Evolutionary conservation across 2,329 filamentous ascomycete species (phyloP), one percentile per base, ranked within the genome.

Genomic region (Claviceps spartinae): DNA sequence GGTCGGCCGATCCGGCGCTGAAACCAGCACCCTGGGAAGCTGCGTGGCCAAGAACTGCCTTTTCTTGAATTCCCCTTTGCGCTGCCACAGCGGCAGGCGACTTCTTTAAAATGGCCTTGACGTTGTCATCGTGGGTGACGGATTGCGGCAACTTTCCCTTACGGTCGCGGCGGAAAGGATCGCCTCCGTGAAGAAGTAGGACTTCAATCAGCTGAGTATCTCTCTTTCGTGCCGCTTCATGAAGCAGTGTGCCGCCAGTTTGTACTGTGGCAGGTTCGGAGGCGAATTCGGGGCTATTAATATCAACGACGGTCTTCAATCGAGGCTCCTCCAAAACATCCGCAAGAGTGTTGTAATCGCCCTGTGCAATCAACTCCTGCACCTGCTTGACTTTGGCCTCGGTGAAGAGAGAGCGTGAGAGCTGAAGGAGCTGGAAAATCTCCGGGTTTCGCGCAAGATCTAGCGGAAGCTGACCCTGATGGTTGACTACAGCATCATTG

Each of bases 71-170:
- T 40, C 89, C 90, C 52, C 91, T 80, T 69, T 97, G 93, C 1
- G 93, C 93, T 14, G 89, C 90, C 7, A 93, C 89, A 6, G 93
- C 93, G 13, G 93, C 93, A 5, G 93, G 93, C 0, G 91, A 97
- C 61, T 84, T 88, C 71, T 97, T 98, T 47, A 98, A 72, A 62
- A 98, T 91, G 9, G 86, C 82, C 54, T 85, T 81, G 16, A 88
- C 95, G 54, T 81, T 80, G 62, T 98, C 93, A 65, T 98, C 93
- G 63, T 93, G 95, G 50, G 93, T 97, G 46, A 96, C 85, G 67
- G 96, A 91, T 64, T 98, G 93, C 2, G 93, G 89, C 36, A 98
- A 76, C 68, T 95, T 97, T 48, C 93, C 93, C 70, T 89, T 95
- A 60, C 89, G 86, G 68, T 98, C 93, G 54, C 93, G 82, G 52